Conservation (phyloP, 2,329 filamentous ascomycete genomes). For the Talaromyces albobiverticillius region DNA sequence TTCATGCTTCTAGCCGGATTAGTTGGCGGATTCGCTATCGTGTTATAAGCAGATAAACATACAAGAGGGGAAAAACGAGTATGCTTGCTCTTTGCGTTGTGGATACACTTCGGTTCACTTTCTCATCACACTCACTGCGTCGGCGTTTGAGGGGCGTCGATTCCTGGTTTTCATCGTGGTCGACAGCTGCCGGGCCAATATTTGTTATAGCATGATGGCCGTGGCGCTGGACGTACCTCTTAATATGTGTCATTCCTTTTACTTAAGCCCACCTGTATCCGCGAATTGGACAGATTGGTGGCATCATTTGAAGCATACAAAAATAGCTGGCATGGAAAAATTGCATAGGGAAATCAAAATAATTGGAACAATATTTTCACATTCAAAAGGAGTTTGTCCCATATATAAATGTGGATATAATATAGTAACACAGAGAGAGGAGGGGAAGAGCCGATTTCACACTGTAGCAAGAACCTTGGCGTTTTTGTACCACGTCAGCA, state of each 20-base stretch:
- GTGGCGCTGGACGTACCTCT: neutral
- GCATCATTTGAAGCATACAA: no score
- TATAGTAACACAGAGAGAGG: no score
- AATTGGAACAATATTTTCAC: no score
- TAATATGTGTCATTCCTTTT: neutral
- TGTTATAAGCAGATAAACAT: constrained; percentile 31
- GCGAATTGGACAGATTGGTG: neutral
- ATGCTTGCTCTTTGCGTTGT: no score
- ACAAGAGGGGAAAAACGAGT: no score
- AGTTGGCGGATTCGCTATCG: constrained; percentile 56
- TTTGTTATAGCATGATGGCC: constrained; percentile 4
- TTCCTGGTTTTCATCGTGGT: no score
- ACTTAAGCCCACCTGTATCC: neutral
- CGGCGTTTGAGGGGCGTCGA: constrained; percentile 1
- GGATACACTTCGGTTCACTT: no score
- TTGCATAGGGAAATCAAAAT: no score
- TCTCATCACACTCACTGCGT: constrained; percentile 17
- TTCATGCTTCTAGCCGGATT: constrained; percentile 54
- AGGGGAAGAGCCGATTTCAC: constrained; percentile 44
- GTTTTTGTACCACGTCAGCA: constrained; percentile 93
- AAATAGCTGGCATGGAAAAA: no score
- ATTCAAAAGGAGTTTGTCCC: no score
- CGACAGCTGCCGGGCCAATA: neutral
- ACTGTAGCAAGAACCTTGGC: constrained; percentile 88
- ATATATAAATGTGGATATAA: no score